phyloP scores from a whole-genome alignment of 257 asterid genomes.

The Eucommia ulmoides region DNA sequence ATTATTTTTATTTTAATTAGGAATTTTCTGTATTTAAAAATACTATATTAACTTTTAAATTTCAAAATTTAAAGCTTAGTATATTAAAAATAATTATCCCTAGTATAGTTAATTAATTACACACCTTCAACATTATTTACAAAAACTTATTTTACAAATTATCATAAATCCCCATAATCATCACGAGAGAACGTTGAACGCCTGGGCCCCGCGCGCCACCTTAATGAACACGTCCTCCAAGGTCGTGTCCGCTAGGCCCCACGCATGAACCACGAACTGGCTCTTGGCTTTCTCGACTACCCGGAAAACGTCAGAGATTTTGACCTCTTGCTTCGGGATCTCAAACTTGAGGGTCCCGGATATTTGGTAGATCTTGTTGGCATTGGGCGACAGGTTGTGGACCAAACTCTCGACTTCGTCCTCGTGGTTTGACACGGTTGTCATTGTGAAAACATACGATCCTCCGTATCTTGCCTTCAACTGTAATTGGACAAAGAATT shows the following conservation, averaged over 20 bases:
- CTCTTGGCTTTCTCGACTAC: slow-evolving; percentile 83
- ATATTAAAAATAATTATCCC: no score
- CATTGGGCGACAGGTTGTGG: slow-evolving; percentile 43
- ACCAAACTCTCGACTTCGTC: slow-evolving; percentile 63
- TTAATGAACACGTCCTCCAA: slow-evolving; percentile 89
- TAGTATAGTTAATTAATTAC: no score
- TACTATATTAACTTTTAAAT: no score
- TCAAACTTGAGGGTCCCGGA: slow-evolving; percentile 93
- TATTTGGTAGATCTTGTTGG: slow-evolving; percentile 70
- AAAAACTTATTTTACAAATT: no score
- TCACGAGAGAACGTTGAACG: slow-evolving; percentile 45
- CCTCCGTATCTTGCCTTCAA: slow-evolving; percentile 94
- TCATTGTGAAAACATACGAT: slow-evolving; percentile 82
- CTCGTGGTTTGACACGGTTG: slow-evolving; percentile 63
- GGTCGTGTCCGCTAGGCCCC: slow-evolving; percentile 94
- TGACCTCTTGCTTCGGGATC: slow-evolving; percentile 72
- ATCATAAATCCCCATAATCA: no score
- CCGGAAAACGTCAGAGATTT: slow-evolving; percentile 71
- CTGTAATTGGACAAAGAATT: slow-evolving; percentile 20
- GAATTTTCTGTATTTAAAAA: no score
- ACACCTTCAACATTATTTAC: no score
- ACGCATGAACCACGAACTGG: slow-evolving; percentile 73
- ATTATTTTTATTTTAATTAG: no score
- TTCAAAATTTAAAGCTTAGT: no score
- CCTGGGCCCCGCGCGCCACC: slow-evolving; percentile 80